Conservation (phyloP, 2,329 filamentous ascomycete genomes). For the Venturia effusa region DNA sequence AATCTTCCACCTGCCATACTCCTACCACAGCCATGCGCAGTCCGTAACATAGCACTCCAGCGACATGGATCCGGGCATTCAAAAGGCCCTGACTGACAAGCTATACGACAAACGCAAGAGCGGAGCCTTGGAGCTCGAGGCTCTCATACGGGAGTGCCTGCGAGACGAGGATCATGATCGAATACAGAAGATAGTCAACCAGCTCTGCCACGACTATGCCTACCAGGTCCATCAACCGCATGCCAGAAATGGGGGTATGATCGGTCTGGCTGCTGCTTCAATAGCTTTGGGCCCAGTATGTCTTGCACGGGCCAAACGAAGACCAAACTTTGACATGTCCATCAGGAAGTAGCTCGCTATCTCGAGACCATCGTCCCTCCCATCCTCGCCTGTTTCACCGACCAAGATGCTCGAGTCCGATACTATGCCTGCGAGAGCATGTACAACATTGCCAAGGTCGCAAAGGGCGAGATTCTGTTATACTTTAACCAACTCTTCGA, state of each 20-base stretch:
- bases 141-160: conserved; percentile 75
- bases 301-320: background rate
- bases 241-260: conserved; percentile 89
- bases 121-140: conserved; percentile 90
- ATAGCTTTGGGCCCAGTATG: conserved; percentile 87
- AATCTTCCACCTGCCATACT: background rate
- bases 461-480: conserved; percentile 90
- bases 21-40: background rate
- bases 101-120: conserved; percentile 97
- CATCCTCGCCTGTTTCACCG: conserved; percentile 91
- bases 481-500: conserved; percentile 99
- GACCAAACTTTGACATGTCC: conserved; percentile 12
- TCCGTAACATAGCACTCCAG: background rate
- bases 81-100: conserved; percentile 91
- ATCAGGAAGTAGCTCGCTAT: conserved; percentile 81
- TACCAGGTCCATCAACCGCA: conserved; percentile 96
- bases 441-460: conserved; percentile 99
- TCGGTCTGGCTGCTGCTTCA: conserved; percentile 87
- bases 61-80: conserved; percentile 76
- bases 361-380: conserved; percentile 90
- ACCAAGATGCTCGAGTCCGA: conserved; percentile 91
- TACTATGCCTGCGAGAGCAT: conserved; percentile 99
- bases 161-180: conserved; percentile 64
- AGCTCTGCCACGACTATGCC: conserved; percentile 94
- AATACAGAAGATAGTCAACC: conserved; percentile 81